Evolutionary conservation across 2,329 filamentous ascomycete genomes (phyloP).

Genomic region (Claviceps sp.): DNA sequence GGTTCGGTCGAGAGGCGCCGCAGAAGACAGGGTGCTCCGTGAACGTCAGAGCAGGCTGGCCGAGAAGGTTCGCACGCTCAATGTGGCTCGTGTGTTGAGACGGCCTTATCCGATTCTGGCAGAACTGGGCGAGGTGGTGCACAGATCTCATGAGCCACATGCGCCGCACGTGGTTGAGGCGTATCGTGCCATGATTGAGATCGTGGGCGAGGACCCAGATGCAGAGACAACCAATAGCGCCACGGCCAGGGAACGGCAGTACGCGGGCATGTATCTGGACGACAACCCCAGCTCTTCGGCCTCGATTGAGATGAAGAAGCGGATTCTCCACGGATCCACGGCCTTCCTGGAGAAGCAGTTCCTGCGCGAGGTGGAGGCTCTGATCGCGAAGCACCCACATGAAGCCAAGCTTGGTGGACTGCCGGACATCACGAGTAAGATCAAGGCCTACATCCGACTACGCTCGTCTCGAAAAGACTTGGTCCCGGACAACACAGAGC

Average conservation of each 20-base stretch:
- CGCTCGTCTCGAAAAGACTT: constrained; percentile 70
- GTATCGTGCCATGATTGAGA: constrained; percentile 67
- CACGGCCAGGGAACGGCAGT: constrained; percentile 62
- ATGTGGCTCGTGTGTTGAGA: constrained; percentile 54
- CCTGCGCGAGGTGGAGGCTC: constrained; percentile 59
- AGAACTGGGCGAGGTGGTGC: constrained; percentile 63
- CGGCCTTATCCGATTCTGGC: constrained; percentile 60
- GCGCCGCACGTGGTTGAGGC: constrained; percentile 66
- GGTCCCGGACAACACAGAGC: constrained; percentile 63
- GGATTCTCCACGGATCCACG: constrained; percentile 68
- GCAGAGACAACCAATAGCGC: constrained; percentile 46
- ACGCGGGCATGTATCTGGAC: constrained; percentile 63
- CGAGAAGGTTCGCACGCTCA: constrained; percentile 66
- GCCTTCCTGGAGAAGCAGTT: constrained; percentile 71
- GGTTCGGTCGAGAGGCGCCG: constrained; percentile 30
- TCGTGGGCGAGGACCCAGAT: constrained; percentile 58
- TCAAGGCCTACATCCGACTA: constrained; percentile 82
- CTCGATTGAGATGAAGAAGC: constrained; percentile 57
- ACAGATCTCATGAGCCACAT: constrained; percentile 54
- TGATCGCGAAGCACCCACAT: constrained; percentile 70
- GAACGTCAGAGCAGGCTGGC: constrained; percentile 77
- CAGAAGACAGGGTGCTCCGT: constrained; percentile 62
- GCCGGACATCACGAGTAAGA: constrained; percentile 77
- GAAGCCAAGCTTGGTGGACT: constrained; percentile 84
- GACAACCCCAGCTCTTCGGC: constrained; percentile 51